Evolutionary conservation across 768 basidiomycete genomes (phyloP).

Genomic region (Rubroboletus pulcherrimus): DNA sequence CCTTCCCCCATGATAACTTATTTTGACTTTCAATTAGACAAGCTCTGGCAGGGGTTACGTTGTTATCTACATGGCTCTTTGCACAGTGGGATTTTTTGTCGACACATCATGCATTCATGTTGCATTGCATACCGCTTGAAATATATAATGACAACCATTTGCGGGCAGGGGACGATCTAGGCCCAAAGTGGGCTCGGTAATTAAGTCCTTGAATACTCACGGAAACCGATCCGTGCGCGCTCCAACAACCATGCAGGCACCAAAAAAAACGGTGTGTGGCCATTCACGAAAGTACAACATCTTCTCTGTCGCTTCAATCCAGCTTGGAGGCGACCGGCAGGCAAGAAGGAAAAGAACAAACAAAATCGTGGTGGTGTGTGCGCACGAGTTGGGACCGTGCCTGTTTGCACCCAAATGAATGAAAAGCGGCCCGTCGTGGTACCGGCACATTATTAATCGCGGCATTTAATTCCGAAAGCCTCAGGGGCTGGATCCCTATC

Average conservation of each 20-base stretch:
- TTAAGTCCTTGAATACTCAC: not conserved
- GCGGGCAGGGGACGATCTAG: not conserved
- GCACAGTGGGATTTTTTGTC: not conserved
- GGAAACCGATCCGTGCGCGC: not conserved
- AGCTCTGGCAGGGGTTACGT: not conserved
- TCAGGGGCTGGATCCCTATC: too few species aligned
- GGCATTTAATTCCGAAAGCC: too few species aligned
- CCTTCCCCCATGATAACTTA: constrained; percentile 15
- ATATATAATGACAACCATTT: not conserved
- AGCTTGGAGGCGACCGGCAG: not conserved
- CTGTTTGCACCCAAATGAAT: not conserved
- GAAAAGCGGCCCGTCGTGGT: not conserved
- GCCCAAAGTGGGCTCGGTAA: not conserved
- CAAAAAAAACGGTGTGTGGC: too few species aligned
- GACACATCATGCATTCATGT: not conserved
- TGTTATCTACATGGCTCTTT: not conserved
- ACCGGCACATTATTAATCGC: too few species aligned
- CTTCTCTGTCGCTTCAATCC: not conserved
- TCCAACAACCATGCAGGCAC: not conserved
- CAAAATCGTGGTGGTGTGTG: not conserved
- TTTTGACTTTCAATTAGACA: constrained; percentile 5
- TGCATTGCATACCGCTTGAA: not conserved
- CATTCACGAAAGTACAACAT: not conserved
- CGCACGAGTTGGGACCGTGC: too few species aligned
- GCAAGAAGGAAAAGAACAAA: not conserved